phyloP scores from a whole-genome alignment of 148 eudicot species.

The Chenopodium quinoa region DNA sequence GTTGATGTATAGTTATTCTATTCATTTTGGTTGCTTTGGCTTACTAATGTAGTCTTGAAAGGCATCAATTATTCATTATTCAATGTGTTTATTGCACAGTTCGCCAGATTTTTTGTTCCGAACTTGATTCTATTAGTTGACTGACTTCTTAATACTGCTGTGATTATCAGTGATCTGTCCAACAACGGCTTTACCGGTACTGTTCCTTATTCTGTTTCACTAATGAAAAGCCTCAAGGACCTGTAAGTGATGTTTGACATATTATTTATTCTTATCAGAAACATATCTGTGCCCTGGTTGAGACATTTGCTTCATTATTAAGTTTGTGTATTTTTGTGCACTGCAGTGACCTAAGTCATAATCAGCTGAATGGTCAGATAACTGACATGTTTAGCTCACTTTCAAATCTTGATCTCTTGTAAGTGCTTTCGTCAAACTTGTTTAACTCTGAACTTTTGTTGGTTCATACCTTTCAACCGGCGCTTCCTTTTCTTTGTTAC shows the following conservation, averaged over 20 bases:
- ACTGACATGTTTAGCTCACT: conserved; percentile 58
- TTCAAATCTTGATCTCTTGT: conserved; percentile 50
- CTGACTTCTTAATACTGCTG: not conserved
- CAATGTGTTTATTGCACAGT: not conserved
- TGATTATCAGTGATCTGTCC: conserved; percentile 54
- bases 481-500: not conserved
- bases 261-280: not conserved
- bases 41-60: not conserved
- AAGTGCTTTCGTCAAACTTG: conserved; percentile 28
- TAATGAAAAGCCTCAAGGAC: conserved; percentile 45
- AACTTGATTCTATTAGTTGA: not conserved
- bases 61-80: not conserved
- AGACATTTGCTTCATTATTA: not conserved
- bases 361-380: conserved; percentile 57
- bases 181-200: conserved; percentile 45
- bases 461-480: not conserved
- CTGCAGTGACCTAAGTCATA: conserved; percentile 54
- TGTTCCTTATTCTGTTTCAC: conserved; percentile 62
- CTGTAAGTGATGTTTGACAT: conserved; percentile 42
- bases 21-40: not conserved
- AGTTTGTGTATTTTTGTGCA: conserved; percentile 10
- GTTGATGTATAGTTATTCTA: too few species aligned
- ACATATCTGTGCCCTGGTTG: conserved; percentile 1
- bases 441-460: not conserved
- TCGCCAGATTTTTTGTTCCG: not conserved